Conservation (phyloP, 768 basidiomycete genomes). For the Tulasnella sp. region DNA sequence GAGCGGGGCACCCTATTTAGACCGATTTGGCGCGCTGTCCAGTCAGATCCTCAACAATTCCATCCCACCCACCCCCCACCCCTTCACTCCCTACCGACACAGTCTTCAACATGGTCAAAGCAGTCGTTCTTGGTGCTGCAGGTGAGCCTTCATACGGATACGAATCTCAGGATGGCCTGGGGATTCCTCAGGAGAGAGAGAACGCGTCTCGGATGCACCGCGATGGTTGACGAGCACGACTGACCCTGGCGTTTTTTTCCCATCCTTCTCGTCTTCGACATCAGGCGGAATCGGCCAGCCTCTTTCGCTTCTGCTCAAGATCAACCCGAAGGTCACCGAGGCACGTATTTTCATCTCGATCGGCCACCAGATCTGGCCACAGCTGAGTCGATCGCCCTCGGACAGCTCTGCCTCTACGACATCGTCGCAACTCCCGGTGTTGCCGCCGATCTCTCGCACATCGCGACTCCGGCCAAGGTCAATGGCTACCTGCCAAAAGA, state of each 20-base stretch:
- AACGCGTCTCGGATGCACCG: background rate
- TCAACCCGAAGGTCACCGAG: conserved; percentile 74
- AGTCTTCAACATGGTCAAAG: conserved; percentile 56
- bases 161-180: background rate
- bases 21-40: conserved; percentile 3
- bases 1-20: background rate
- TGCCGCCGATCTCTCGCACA: conserved; percentile 90
- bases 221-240: background rate
- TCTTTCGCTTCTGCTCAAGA: conserved; percentile 85
- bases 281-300: conserved; percentile 96
- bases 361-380: background rate
- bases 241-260: conserved; percentile 7
- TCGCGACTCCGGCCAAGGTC: conserved; percentile 82
- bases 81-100: conserved; percentile 8
- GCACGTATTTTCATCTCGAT: conserved; percentile 38
- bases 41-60: conserved; percentile 11
- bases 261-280: background rate
- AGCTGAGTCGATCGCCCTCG: background rate
- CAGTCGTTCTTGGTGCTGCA: conserved; percentile 94
- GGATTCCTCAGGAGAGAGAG: background rate
- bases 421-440: conserved; percentile 98
- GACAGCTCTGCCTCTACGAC: conserved; percentile 84
- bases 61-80: conserved; percentile 7
- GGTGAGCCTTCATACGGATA: conserved; percentile 45
- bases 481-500: conserved; percentile 68